Base-by-base conservation (phyloP, 1,139 yeast genomes). In the Debaryomyces subglobosus region DNA sequence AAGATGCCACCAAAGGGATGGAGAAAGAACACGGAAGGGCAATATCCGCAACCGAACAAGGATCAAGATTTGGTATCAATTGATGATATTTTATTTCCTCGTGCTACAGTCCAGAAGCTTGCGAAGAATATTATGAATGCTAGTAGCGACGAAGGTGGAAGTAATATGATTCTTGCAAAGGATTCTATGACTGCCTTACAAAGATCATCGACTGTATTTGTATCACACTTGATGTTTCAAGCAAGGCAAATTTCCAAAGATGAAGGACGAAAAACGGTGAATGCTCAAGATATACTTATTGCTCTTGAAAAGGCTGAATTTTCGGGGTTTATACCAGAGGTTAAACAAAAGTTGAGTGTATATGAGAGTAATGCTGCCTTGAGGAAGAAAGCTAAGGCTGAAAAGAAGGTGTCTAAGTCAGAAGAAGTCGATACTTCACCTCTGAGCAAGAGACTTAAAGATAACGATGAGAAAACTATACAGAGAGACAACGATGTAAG, bases 1-100 rank as follows among this genome's bases (percentile, higher is more conserved):
- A 58, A 39, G 12, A 86, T 86, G 94, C 91, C 94, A 52, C 91
- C 91, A 61, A 86, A 86, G 65, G 90, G 91, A 41, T 85, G 90
- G 91, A 84, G 88, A 70, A 86, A 85, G 62, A 86, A 83, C 60
- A 83, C 86, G 1, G 89, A 84, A 47, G 89, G 87, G 5, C 77
- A 80, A 36, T 80, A 77, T 53, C 85, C 85, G 1, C 73, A 62
- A 43, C 72, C 83, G 7, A 72, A 72, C n/a, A 75, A 77, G 48
- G 85, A 82, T 30, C 72, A 76, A 15, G 89, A 85, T 48, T 70
- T 74, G 45, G 74, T 82, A 3, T 81, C 89, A 0, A 85, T 86
- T 9, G 90, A 86, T 48, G 89, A 84, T 45, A 74, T 86, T 29
- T 65, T 87, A 23, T 87, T 87, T 56, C 94, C 94, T 2, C 74